These are phyloP conservation scores for Vanrija sp. DNA, from an alignment of 1,284 basidiomycete species.

Conservation along the genomic window DNA sequence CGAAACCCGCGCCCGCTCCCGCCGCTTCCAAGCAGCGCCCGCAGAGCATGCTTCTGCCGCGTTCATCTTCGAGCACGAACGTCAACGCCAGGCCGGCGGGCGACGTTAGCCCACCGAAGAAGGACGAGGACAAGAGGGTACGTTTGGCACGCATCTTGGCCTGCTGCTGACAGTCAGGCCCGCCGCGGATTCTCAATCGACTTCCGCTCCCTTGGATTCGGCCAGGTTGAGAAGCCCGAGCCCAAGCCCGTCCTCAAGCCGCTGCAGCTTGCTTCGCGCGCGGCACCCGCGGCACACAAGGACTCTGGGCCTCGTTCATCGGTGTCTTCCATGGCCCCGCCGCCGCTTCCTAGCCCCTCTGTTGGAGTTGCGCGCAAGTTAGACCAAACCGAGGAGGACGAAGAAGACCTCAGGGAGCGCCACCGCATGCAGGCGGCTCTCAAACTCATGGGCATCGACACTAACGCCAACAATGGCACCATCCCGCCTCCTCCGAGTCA, in stretches of 20 bases:
- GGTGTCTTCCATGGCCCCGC: background rate
- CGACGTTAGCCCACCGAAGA: background rate
- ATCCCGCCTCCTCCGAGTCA: background rate
- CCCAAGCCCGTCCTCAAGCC: constrained; percentile 30
- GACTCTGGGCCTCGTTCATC: background rate
- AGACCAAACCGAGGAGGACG: constrained; percentile 72
- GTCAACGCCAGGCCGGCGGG: background rate
- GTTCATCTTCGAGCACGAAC: too few relatives aligned
- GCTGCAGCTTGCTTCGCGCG: constrained; percentile 23
- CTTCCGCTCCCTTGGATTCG: constrained; percentile 44
- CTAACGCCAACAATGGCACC: background rate
- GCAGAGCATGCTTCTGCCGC: constrained; percentile 8
- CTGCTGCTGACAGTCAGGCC: constrained; percentile 16
- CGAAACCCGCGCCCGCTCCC: background rate
- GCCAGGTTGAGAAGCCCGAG: constrained; percentile 18
- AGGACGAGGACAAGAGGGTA: constrained; percentile 25
- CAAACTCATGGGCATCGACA: constrained; percentile 84
- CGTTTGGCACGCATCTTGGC: too few relatives aligned
- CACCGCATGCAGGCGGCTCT: constrained; percentile 80
- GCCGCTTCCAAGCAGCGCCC: constrained; percentile 1
- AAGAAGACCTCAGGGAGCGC: constrained; percentile 77
- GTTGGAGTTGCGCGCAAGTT: constrained; percentile 31
- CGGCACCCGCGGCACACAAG: constrained; percentile 2
- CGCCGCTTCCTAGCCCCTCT: constrained; percentile 32
- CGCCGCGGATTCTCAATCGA: constrained; percentile 46